A percentile compares a stretch with the other conserved stretches of the same genome.
Conservation (phyloP, 352 stramenopile species). For the Globisporangium ultimum region DNA sequence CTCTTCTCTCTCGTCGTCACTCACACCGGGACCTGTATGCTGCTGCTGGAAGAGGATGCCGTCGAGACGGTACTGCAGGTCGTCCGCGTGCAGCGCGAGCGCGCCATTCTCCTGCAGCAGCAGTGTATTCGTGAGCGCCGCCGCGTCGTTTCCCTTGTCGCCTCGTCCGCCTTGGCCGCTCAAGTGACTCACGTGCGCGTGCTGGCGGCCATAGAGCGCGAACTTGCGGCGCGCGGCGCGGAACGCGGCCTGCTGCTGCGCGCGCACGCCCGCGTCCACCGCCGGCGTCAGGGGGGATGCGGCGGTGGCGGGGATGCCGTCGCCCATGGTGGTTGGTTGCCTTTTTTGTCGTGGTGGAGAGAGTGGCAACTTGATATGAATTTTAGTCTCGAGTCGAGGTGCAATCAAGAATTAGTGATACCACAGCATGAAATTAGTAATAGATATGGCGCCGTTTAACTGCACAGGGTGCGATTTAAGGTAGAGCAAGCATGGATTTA, state of each 20-base stretch:
- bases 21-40: background rate
- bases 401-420: too few species aligned
- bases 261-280: background rate
- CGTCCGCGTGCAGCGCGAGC: constrained; percentile 43
- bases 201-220: constrained; percentile 45
- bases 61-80: constrained; percentile 60
- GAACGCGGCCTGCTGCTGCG: constrained; percentile 6
- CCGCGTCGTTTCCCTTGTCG: constrained; percentile 1
- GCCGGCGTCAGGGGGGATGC: too few species aligned
- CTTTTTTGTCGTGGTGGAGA: too few species aligned
- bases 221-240: constrained; percentile 37
- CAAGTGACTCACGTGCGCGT: constrained; percentile 39
- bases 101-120: constrained; percentile 59
- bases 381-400: too few species aligned
- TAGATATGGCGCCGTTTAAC: too few species aligned
- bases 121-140: constrained; percentile 41
- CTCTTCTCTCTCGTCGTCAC: constrained; percentile 1
- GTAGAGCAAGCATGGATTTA: too few species aligned
- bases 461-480: too few species aligned
- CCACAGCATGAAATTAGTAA: too few species aligned
- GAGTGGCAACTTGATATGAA: too few species aligned
- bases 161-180: constrained; percentile 2
- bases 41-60: constrained; percentile 27
- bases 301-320: background rate
- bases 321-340: too few species aligned